phyloP scores from a whole-genome alignment of 345 rosid species.

The Streptanthus diversifolius region DNA sequence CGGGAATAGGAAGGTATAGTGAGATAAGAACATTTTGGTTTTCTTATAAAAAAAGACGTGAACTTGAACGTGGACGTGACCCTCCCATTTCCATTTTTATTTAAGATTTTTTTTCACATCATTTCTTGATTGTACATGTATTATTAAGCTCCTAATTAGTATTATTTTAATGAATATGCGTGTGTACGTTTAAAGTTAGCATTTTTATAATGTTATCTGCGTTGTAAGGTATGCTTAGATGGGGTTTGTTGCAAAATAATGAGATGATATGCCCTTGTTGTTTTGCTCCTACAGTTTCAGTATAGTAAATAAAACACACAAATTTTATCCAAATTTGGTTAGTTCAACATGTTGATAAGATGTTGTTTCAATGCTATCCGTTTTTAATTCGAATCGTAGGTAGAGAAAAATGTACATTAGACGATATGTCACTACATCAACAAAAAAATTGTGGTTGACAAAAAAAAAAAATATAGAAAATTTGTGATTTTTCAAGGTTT shows the following conservation, averaged over 20 bases:
- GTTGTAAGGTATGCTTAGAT: neutral
- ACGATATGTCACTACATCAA: no score
- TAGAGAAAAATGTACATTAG: neutral
- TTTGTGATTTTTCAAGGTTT: no score
- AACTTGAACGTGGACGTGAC: slow-evolving; percentile 25
- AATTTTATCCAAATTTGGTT: neutral
- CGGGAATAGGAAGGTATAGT: slow-evolving; percentile 29
- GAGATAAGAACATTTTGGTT: slow-evolving; percentile 26
- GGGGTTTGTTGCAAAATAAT: neutral
- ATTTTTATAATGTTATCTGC: neutral
- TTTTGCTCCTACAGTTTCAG: no score
- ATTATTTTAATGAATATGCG: neutral
- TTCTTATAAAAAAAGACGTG: slow-evolving; percentile 16
- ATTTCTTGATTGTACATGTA: neutral
- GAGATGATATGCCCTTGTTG: neutral
- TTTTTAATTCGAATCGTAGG: neutral
- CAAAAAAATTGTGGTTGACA: no score
- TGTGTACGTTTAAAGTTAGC: neutral
- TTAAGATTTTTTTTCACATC: neutral
- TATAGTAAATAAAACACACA: neutral
- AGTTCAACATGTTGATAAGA: neutral
- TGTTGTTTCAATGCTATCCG: neutral
- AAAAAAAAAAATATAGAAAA: no score
- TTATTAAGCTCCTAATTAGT: neutral
- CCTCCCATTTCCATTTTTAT: neutral